Evolutionary conservation across 2,329 filamentous ascomycete species (phyloP), one percentile per base, ranked within the genome.

Genomic region (Davidsoniella virescens): DNA sequence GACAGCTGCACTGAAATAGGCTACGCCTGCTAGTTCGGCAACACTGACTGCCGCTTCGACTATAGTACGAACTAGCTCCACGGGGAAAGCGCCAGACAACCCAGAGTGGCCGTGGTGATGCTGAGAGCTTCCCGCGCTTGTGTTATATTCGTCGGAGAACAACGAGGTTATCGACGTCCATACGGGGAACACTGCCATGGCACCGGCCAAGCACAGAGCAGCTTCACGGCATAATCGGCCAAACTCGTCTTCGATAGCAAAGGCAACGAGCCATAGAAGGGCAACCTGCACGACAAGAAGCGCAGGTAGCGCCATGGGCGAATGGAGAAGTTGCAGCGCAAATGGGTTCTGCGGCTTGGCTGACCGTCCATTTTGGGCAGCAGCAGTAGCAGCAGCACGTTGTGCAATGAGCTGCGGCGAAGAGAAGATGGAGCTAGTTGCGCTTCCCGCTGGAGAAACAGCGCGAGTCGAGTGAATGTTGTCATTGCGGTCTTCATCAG

Each of bases 131-230:
- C 25, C 25, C 17, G 17, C 18, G 29, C 20, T 23, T 23, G 20
- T 23, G 20, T 8, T 12, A 6, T 17, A 42, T 7, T 42, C 40
- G 12, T 29, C 38, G 2, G 40, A 26, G 25, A 44, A 36, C 5
- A 53, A 39, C 10, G 43, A 26, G 7, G 51, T 53, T 12, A 53
- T 47, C 7, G 43, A 53, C 2, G 47, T 47, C 51, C 51, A 53
- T 12, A 53, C 51, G 7, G 51, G 51, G 16, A 50, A 47, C 16
- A 53, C 47, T 2, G 51, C 47, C 51, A 53, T 47, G 4, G 47
- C 44, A 10, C 51, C 51, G 3, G 43, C 42, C 29, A 53, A 48
- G 29, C 47, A 49, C 4, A 53, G 39, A 4, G 51, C 47, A 5
- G 51, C 47, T 26, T 46, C 44, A n/a, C 49, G 51, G 25, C 51